Evolutionary conservation across 2,329 filamentous ascomycete species (phyloP), one percentile per base, ranked within the genome.

Genomic region (Plectosphaerella plurivora): DNA sequence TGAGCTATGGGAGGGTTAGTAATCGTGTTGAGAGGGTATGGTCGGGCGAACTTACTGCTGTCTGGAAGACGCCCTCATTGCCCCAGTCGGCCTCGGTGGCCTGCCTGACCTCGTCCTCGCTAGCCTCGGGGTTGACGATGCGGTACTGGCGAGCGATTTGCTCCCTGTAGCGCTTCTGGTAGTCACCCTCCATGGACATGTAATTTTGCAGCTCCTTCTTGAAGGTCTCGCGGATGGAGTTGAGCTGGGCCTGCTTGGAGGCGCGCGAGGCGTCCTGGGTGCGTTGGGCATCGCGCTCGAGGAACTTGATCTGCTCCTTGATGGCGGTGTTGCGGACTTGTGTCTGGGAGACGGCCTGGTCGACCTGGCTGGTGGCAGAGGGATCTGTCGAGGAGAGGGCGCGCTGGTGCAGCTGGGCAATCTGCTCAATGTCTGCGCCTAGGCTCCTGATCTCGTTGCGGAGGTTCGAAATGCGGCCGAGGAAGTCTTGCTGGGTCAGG

Each of bases 71-170:
- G 62, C 88, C 87, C 72, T 92, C 86, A 54, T 88, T 82, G 51
- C 86, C 83, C 86, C 88, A 89, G 65, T 91, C 85, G 51, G 83
- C 76, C 60, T 89, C 77, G 22, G 83, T 75, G 4, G 88, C 88
- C 66, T 89, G 75, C 47, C 78, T 73, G 3, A 92, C 84, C 69
- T 93, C 87, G 2, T 79, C 74, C 54, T 91, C 87, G 47, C 80
- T 81, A n/a, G 89, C 89, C 45, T 91, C 85, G 49, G 89, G 89
- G 66, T 91, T 90, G 59, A 91, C 88, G 64, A 93, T 91, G 52
- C 83, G 79, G 70, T 89, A 92, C 70, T 94, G 89, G 62, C 89
- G 81, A 53, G 83, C 83, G 65, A 93, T 90, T 68, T 91, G 87
- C 57, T 91, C 87, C 55, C 86, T 81, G 68, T 91, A 91, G 58